These are phyloP conservation scores for Stephanodiscus triporus DNA, from an alignment of 108 stramenopile genomes.

Conservation along the genomic window DNA sequence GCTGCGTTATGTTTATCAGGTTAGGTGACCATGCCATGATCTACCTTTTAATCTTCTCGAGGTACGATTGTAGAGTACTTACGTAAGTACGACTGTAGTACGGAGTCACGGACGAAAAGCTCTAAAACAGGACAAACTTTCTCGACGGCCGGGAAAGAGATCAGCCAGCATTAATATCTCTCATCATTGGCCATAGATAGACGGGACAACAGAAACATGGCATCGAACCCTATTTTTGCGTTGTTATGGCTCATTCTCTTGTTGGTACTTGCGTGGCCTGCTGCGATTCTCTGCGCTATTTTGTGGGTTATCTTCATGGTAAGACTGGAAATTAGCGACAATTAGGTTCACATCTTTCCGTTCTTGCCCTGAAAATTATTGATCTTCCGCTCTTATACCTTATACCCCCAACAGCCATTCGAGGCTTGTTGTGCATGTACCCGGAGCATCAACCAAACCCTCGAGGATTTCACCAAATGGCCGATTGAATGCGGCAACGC, in stretches of 20 bases:
- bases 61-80: no score
- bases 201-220: slow-evolving; percentile 37
- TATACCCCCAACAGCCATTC: slow-evolving; percentile 21
- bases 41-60: no score
- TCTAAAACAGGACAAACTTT: no score
- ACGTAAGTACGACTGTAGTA: no score
- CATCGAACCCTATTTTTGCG: slow-evolving; percentile 44
- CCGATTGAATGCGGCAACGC: slow-evolving; percentile 39
- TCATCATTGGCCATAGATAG: neutral
- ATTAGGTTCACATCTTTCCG: no score
- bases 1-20: no score
- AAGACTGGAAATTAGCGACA: no score
- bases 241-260: slow-evolving; percentile 38
- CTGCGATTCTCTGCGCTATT: slow-evolving; percentile 28
- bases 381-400: neutral
- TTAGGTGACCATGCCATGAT: no score
- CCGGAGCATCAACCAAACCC: slow-evolving; percentile 27
- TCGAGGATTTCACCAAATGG: slow-evolving; percentile 38
- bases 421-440: slow-evolving; percentile 34
- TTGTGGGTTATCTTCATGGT: slow-evolving; percentile 39
- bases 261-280: slow-evolving; percentile 35
- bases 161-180: no score
- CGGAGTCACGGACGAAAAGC: no score
- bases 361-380: neutral
- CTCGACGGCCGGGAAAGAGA: no score